Evolutionary conservation across 441 rosid genomes (phyloP).

Genomic region (Pelargonium hybrid): DNA sequence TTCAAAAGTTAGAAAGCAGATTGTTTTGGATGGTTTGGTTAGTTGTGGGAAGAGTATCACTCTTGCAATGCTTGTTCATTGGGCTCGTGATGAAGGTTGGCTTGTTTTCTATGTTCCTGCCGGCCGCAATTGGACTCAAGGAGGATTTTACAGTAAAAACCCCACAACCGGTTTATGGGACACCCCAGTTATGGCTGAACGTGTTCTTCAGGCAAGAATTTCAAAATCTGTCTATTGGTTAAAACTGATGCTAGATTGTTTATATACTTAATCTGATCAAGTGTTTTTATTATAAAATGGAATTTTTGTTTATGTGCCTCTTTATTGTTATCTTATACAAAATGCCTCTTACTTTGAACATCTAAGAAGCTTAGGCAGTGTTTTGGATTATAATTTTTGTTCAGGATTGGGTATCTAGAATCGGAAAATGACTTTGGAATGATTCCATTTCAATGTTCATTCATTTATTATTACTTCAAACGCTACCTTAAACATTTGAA

Average conservation of each 20-base stretch:
- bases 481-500: background rate
- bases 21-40: conserved; percentile 87
- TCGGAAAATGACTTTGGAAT: too few relatives aligned
- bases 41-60: conserved; percentile 85
- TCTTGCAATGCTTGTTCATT: conserved; percentile 87
- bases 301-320: background rate
- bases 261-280: conserved; percentile 8
- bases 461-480: too few relatives aligned
- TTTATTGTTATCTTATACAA: background rate
- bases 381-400: too few relatives aligned
- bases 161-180: conserved; percentile 83
- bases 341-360: background rate
- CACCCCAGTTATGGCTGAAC: conserved; percentile 79
- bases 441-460: too few relatives aligned
- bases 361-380: background rate
- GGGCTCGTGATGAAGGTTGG: conserved; percentile 99
- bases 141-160: conserved; percentile 76
- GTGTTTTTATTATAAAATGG: background rate
- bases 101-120: conserved; percentile 77
- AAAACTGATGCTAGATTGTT: background rate
- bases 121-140: conserved; percentile 86
- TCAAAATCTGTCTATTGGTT: background rate
- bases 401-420: too few relatives aligned
- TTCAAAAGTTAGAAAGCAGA: conserved; percentile 55
- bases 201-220: conserved; percentile 63